Base-by-base conservation (phyloP, 2,329 filamentous ascomycete species). In the Plenodomus lindquistii region DNA sequence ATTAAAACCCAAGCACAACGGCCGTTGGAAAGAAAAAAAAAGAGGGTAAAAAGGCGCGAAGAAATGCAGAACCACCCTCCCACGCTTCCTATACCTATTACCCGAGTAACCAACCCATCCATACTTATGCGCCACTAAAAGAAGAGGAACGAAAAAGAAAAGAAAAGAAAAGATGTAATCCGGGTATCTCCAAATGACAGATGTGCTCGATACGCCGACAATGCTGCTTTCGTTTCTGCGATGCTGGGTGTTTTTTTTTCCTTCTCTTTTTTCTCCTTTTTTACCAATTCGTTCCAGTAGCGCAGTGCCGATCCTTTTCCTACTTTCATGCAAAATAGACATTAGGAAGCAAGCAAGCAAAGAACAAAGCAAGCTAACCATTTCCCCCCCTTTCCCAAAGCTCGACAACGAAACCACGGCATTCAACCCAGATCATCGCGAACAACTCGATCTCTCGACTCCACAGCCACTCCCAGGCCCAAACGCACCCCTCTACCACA, bases 391-490 rank as follows among this genome's bases (percentile, higher is more conserved):
- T 36, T 13, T 18, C 2, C 36, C 6, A 55, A 68, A 77, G 71
- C 71, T 82, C 35, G 79, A 80, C 50, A 80, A 80, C 59, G 80
- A 83, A 64, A 82, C 81, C 63, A 96, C 91, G 4, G 89, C 88
- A 17, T 84, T 86, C 57, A 81, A 82, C 41, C 80, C 84, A 60
- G 91, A 96, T 73, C 88, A 91, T 77, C 81, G 91, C 42, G 91
- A 96, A 70, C 91, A 96, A 69, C 86, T 95, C 53, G 91, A 96
- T 71, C 81, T 96, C 42, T 90, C 88, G 0, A 95, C 91, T 0
- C 85, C 89, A 43, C 89, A 94, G 61, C 77, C 85, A 0, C 41
- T 87, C 1, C 89, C 87, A 0, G 73, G 72, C 1, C 78, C 85
- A 0, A 75, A 74, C 19, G 83, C 85, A 24, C 90, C 90, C 1